Percentiles rank a stretch among this genome's conserved stretches.
These are phyloP conservation scores for Mycena kentingensis DNA, from an alignment of 768 basidiomycete genomes.

Conservation along the genomic window DNA sequence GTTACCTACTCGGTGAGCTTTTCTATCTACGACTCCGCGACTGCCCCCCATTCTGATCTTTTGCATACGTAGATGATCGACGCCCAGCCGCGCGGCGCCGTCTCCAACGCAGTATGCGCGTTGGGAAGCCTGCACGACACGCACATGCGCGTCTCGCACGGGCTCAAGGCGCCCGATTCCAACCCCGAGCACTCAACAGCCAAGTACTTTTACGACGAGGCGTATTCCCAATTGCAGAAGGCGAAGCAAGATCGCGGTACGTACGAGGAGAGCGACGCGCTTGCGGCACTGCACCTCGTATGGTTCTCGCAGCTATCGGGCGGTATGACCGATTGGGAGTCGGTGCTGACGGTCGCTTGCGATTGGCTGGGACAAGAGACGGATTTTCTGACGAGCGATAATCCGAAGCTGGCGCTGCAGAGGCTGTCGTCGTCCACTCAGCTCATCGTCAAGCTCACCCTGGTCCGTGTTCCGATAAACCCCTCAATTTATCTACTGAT, in stretches of 20 bases:
- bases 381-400: slow-evolving; percentile 62
- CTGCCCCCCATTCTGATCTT: no score
- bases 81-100: slow-evolving; percentile 67
- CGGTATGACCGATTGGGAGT: slow-evolving; percentile 68
- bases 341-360: slow-evolving; percentile 66
- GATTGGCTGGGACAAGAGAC: slow-evolving; percentile 73
- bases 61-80: slow-evolving; percentile 48
- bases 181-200: slow-evolving; percentile 60
- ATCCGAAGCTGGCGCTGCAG: slow-evolving; percentile 60
- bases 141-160: slow-evolving; percentile 60
- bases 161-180: slow-evolving; percentile 55
- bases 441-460: slow-evolving; percentile 66
- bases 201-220: slow-evolving; percentile 67
- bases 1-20: slow-evolving; percentile 64
- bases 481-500: background rate
- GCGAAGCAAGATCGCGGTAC: slow-evolving; percentile 55
- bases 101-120: slow-evolving; percentile 76
- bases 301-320: slow-evolving; percentile 73
- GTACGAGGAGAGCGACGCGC: slow-evolving; percentile 69
- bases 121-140: slow-evolving; percentile 70
- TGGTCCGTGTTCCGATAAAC: slow-evolving; percentile 52
- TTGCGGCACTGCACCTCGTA: slow-evolving; percentile 78
- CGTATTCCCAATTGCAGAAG: slow-evolving; percentile 60
- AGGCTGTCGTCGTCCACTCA: slow-evolving; percentile 55
- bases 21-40: background rate